These are phyloP conservation scores for Glebionis coronaria DNA, from an alignment of 129 eudicot genomes.

Conservation along the genomic window DNA sequence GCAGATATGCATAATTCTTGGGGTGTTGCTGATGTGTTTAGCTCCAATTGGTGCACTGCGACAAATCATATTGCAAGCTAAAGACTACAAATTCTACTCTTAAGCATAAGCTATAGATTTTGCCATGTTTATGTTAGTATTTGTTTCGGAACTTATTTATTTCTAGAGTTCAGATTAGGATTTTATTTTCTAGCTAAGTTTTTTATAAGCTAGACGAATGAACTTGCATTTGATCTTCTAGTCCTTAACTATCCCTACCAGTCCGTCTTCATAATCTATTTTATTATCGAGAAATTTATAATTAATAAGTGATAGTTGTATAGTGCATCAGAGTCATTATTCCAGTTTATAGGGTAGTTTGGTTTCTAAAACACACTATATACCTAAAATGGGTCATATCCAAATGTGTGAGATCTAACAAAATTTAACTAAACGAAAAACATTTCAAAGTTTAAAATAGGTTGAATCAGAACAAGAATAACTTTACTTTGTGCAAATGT, in stretches of 20 bases:
- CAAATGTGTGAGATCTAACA: no score
- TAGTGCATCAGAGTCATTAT: no score
- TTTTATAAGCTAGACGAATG: background rate
- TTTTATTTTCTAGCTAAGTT: background rate
- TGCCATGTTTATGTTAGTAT: background rate
- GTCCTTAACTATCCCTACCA: background rate
- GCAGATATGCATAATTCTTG: background rate
- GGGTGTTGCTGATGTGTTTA: background rate
- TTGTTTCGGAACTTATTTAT: background rate
- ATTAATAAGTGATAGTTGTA: no score
- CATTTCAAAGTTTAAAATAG: no score
- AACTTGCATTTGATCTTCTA: background rate
- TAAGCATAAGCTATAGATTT: background rate
- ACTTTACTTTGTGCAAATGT: background rate
- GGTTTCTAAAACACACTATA: no score
- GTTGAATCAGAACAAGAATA: no score
- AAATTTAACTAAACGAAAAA: no score
- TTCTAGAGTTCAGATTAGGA: background rate
- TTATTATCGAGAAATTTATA: no score
- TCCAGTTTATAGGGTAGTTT: no score
- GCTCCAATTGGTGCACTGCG: background rate
- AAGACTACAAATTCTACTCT: background rate
- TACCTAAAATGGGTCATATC: no score
- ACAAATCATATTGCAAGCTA: constrained; percentile 1
- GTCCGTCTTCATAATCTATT: no score